Base-by-base conservation (phyloP, 164 flowering plant genomes). In the Stephania cephalantha region DNA sequence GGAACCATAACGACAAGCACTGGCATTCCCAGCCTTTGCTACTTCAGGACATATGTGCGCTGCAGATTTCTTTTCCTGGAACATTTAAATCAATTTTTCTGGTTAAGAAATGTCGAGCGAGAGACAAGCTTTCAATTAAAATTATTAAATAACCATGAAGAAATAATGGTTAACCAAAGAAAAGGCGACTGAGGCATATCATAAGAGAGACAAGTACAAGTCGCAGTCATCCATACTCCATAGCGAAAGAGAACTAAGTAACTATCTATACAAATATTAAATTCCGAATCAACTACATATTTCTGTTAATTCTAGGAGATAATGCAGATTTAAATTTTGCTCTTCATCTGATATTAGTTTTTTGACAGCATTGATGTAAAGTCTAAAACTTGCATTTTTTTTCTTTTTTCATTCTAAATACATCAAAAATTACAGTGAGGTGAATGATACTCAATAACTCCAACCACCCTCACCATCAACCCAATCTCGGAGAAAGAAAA, bases 1-100 rank as follows among this genome's bases (percentile, higher is more conserved):
- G 20, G 85, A 86, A 11, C 73, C 81, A 77, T 89, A 93, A 10
- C 63, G 80, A 77, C 99, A 95, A 5, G 94, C 79, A 81, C 77
- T 83, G 71, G 84, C 84, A 75, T 83, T 80, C 69, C 93, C 97
- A 20, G 85, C 80, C 82, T 86, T 92, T 8, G 94, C 97, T n/a
- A 93, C 84, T 74, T 75, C 85, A 0, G 97, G 90, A 83, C 99
- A 95, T 17, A 95, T 58, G 81, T 88, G 82, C 17, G 77, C 45
- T 1, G 83, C 84, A 69, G 96, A 87, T 76, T 95, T 92, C 58
- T 85, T 81, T 69, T 91, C 94, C 97, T 91, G 85, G 17, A 65
- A 73, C 42, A 20, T 63, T 45, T 42, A 6, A 20, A 52, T 4
- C 72, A 71, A 45, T 15, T 63, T 17, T 69, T 31, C 4, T 44